These are phyloP conservation scores for Xylaria sp. DNA, from an alignment of 2,329 filamentous ascomycete species.

Conservation along the genomic window DNA sequence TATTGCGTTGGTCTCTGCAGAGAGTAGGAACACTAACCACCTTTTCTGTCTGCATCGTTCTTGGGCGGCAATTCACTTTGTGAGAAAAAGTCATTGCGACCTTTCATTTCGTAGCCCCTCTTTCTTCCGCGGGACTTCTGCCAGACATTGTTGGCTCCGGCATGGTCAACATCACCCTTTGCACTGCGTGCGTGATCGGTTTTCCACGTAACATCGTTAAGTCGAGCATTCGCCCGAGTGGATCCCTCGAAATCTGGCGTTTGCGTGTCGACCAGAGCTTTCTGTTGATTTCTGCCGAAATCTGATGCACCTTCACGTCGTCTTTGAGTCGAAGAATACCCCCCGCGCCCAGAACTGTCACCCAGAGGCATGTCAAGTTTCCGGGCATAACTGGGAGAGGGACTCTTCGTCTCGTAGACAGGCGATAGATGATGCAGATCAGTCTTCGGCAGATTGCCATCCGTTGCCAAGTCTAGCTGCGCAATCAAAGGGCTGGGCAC, in stretches of 20 bases:
- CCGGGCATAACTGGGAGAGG: constrained; percentile 59
- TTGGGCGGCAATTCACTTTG: constrained; percentile 52
- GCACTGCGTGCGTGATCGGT: constrained; percentile 50
- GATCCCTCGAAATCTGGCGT: constrained; percentile 22
- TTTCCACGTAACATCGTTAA: constrained; percentile 39
- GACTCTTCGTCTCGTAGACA: constrained; percentile 67
- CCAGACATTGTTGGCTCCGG: constrained; percentile 43
- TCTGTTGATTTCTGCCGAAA: constrained; percentile 28
- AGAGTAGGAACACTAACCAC: constrained; percentile 44
- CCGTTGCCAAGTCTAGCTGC: constrained; percentile 51
- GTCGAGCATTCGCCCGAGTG: constrained; percentile 29
- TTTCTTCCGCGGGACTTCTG: constrained; percentile 53
- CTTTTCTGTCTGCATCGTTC: constrained; percentile 57
- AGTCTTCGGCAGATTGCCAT: constrained; percentile 37
- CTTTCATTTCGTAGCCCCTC: constrained; percentile 46
- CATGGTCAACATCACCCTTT: constrained; percentile 48
- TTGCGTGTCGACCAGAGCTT: constrained; percentile 23
- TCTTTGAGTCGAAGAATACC: constrained; percentile 10
- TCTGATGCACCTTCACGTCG: constrained; percentile 23
- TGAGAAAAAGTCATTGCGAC: constrained; percentile 36
- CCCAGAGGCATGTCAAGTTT: constrained; percentile 42
- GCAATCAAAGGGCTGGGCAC: constrained; percentile 47
- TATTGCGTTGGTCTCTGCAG: constrained; percentile 9
- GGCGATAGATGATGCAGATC: constrained; percentile 60
- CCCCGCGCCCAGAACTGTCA: constrained; percentile 18